phyloP scores from a whole-genome alignment of 2,329 filamentous ascomycete genomes.

The Scytalidium lignicola region DNA sequence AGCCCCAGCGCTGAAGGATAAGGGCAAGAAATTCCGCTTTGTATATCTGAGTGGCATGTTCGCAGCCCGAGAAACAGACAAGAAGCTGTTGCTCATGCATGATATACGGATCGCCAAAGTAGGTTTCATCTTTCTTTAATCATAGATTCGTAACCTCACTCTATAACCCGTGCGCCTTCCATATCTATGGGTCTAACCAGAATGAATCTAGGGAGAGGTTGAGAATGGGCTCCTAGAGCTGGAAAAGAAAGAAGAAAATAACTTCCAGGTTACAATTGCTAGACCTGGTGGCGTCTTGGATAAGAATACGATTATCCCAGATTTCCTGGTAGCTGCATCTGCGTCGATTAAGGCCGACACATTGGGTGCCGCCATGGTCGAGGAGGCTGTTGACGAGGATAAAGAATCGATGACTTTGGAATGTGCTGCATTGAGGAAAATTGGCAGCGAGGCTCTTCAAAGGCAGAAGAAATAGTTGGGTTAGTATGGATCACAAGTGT shows the following conservation, averaged over 20 bases:
- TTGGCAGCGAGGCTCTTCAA: background rate
- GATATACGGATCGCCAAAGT: constrained; percentile 25
- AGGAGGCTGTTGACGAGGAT: background rate
- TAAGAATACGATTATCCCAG: constrained; percentile 4
- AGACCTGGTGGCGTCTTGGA: constrained; percentile 14
- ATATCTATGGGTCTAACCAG: background rate
- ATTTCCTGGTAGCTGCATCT: constrained; percentile 1
- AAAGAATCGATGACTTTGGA: background rate
- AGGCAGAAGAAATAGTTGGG: background rate
- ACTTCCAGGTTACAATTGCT: constrained; percentile 21
- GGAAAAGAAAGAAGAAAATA: constrained; percentile 13
- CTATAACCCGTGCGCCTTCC: no score
- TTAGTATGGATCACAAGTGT: no score
- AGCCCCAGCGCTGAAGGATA: constrained; percentile 7
- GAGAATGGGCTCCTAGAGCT: constrained; percentile 23
- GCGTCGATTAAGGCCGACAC: constrained; percentile 10
- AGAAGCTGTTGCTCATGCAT: constrained; percentile 31
- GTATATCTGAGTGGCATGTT: constrained; percentile 33
- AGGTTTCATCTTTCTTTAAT: constrained; percentile 4
- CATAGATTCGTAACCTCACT: no score
- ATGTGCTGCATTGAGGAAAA: background rate
- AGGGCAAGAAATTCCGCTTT: constrained; percentile 34
- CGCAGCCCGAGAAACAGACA: constrained; percentile 34
- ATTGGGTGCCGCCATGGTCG: constrained; percentile 10
- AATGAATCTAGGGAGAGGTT: constrained; percentile 14